Base-by-base conservation (phyloP, 139 green algal genomes). In the Coccomyxa sp. region DNA sequence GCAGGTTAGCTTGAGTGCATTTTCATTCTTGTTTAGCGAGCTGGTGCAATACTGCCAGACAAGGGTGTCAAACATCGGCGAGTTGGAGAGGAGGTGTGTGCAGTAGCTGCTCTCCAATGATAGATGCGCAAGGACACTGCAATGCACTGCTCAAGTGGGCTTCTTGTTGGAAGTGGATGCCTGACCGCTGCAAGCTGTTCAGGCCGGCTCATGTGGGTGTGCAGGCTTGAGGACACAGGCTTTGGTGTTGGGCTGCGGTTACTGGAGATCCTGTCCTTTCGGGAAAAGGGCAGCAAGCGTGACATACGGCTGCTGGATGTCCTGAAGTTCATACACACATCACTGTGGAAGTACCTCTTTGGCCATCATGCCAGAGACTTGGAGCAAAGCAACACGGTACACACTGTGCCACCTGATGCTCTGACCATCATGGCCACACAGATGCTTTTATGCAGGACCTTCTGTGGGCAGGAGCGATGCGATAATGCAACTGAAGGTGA, bases 21-120 rank as follows among this genome's bases (percentile, higher is more conserved):
- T 97, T 83, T 88, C 96, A 7, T 98, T 97, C 75, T 80, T 99
- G 18, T 98, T 99, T 76, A 95, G 91, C 71, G 96, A 98, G 87
- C 79, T 98, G 8, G 95, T 99, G 9, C 94, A 98, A 77, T 99
- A 99, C 82, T 91, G 88, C 36, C 92, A 97, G 79, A 89, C 89
- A 58, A 81, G 87, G 8, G 94, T 96, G 4, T 92, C 84, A 12
- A 97, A 94, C 87, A 93, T 95, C 5, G 84, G 81, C 8, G 96
- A 99, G 77, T 84, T 99, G 2, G 96, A 99, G 75, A 86, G 95
- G 16, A 92, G 89, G 93, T 97, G 38, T 79, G 82, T 58, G 12
- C 44, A 58, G 44, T 29, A 16, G 16, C 14, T 58, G 44, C 44
- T 16, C 44, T 58, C 14, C 44, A 58, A 12, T 29, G 14, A 58